Percentiles rank a stretch among this genome's conserved stretches.
Evolutionary conservation across 805 yeast genomes (phyloP).

Genomic region (Saturnispora saitoi): DNA sequence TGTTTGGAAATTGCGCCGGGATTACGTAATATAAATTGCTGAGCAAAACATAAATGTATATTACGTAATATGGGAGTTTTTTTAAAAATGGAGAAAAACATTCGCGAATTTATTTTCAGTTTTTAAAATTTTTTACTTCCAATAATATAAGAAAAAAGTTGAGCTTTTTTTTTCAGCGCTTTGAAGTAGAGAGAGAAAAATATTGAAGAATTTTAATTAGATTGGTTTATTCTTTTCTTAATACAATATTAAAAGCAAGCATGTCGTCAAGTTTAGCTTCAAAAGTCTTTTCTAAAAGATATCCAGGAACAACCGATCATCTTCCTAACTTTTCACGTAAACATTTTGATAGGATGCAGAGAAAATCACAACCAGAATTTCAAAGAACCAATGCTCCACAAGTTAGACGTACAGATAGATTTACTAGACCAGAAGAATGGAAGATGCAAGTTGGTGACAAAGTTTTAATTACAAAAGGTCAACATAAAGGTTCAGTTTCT

Average conservation of each 20-base stretch:
- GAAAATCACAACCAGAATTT: slow-evolving; percentile 27
- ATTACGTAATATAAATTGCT: neutral
- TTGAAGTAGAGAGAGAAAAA: too few species aligned
- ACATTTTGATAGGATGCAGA: slow-evolving; percentile 25
- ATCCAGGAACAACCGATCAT: slow-evolving; percentile 25
- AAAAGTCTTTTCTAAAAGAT: slow-evolving; percentile 20
- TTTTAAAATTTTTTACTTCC: too few species aligned
- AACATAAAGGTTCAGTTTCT: slow-evolving; percentile 65
- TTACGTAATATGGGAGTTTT: neutral
- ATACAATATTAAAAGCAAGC: too few species aligned
- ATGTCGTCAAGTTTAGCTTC: slow-evolving; percentile 1
- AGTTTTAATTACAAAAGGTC: slow-evolving; percentile 65
- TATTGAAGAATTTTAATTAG: too few species aligned
- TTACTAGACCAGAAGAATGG: slow-evolving; percentile 43
- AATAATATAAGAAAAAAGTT: too few species aligned
- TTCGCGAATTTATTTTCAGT: neutral
- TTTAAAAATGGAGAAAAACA: neutral
- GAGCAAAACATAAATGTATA: neutral
- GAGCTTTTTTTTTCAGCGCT: too few species aligned
- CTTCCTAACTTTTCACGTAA: slow-evolving; percentile 23
- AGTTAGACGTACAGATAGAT: slow-evolving; percentile 27
- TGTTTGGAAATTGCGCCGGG: too few species aligned
- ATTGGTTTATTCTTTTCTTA: too few species aligned
- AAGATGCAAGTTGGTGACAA: slow-evolving; percentile 68
- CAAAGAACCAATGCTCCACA: slow-evolving; percentile 20